These are phyloP conservation scores for Pythium dissimile DNA, from an alignment of 352 stramenopile species.

Conservation along the genomic window DNA sequence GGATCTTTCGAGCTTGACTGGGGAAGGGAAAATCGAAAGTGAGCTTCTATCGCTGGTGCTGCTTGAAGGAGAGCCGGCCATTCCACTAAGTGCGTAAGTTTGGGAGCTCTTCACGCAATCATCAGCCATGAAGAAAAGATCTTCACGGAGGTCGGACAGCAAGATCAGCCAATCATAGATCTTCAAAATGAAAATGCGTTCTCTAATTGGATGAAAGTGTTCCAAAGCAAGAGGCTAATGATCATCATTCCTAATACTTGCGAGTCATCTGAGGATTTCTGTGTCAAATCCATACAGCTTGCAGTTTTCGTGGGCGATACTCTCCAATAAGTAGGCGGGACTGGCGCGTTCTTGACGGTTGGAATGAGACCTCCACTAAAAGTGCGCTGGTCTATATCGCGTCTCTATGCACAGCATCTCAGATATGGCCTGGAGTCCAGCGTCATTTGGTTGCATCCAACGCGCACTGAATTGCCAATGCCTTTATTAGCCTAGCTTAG, in stretches of 20 bases:
- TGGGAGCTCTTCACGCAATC: slow-evolving; percentile 1
- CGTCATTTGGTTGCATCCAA: too few species aligned
- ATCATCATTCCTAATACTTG: not conserved
- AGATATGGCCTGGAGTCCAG: too few species aligned
- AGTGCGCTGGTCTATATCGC: too few species aligned
- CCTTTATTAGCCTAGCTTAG: slow-evolving; percentile 3
- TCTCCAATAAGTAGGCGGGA: too few species aligned
- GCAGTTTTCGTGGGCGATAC: too few species aligned
- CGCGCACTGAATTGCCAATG: too few species aligned
- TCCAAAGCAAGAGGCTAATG: not conserved
- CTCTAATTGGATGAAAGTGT: slow-evolving; percentile 18
- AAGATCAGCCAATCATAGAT: slow-evolving; percentile 4
- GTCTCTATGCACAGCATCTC: too few species aligned
- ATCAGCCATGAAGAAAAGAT: too few species aligned
- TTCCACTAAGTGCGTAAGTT: slow-evolving; percentile 8
- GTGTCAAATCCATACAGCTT: not conserved
- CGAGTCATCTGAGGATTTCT: not conserved
- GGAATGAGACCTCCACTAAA: too few species aligned
- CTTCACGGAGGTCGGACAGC: slow-evolving; percentile 16
- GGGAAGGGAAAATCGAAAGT: slow-evolving; percentile 37
- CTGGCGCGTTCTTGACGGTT: too few species aligned
- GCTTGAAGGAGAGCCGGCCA: not conserved
- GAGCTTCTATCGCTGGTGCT: slow-evolving; percentile 8
- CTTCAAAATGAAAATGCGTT: not conserved
- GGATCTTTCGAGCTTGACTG: slow-evolving; percentile 6